Percentiles rank a stretch among this genome's conserved stretches.
phyloP scores from a whole-genome alignment of 768 basidiomycete genomes.

The Candolleomyces efflorescens region DNA sequence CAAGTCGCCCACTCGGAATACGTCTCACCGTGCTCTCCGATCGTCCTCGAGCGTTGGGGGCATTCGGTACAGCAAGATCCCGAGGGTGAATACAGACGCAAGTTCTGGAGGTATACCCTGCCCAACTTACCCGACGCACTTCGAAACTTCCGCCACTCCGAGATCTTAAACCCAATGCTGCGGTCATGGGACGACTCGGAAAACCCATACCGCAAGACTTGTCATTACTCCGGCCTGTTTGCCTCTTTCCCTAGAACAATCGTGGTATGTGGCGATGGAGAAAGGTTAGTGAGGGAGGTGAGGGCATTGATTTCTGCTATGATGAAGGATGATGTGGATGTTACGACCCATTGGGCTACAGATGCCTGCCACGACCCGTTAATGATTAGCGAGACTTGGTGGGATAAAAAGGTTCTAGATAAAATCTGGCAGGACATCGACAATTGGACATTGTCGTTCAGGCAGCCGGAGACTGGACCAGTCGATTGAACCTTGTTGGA shows the following conservation, averaged over 20 bases:
- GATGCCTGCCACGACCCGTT: constrained; percentile 44
- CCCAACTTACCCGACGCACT: constrained; percentile 9
- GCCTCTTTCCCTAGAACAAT: constrained; percentile 40
- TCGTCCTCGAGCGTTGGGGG: constrained; percentile 34
- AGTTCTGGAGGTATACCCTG: constrained; percentile 18
- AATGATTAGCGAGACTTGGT: constrained; percentile 40
- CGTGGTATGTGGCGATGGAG: constrained; percentile 47
- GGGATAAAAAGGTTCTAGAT: constrained; percentile 35
- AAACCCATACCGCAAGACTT: constrained; percentile 18
- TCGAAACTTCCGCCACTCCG: background rate
- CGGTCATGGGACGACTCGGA: constrained; percentile 11
- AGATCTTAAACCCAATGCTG: constrained; percentile 11
- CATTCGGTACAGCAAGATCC: constrained; percentile 30
- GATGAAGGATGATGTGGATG: constrained; percentile 33
- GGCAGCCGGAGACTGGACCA: background rate
- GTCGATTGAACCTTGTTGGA: too few species aligned
- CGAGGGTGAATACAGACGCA: constrained; percentile 20
- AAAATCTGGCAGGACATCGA: constrained; percentile 33
- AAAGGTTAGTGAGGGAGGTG: constrained; percentile 47
- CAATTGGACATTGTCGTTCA: constrained; percentile 26
- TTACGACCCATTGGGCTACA: constrained; percentile 27
- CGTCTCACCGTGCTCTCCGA: constrained; percentile 35
- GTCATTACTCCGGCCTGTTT: constrained; percentile 36
- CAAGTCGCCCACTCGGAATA: constrained; percentile 38
- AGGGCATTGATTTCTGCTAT: constrained; percentile 35